A percentile compares a stretch with the other conserved stretches of the same genome.
These are phyloP conservation scores for Psilocybe tampanensis DNA, from an alignment of 768 basidiomycete genomes.

Conservation along the genomic window DNA sequence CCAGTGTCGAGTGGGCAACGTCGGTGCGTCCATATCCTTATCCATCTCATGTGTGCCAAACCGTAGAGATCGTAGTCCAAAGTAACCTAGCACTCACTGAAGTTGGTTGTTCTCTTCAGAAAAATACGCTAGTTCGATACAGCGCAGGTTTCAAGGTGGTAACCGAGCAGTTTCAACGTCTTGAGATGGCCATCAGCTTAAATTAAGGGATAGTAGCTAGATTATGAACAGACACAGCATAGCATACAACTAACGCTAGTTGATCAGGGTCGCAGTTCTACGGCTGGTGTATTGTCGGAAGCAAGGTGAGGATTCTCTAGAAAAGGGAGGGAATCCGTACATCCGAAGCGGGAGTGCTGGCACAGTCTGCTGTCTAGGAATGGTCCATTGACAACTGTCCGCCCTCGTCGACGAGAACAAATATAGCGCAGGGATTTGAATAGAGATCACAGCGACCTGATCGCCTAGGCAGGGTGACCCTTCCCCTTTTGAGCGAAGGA, in stretches of 20 bases:
- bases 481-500: slow-evolving; percentile 17
- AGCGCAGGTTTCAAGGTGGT: slow-evolving; percentile 7
- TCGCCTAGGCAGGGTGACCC: slow-evolving; percentile 16
- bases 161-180: background rate
- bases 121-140: background rate
- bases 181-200: background rate
- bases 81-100: background rate
- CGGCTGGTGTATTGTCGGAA: background rate
- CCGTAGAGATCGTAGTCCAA: background rate
- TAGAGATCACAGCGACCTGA: slow-evolving; percentile 26
- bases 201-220: background rate
- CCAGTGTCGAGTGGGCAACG: background rate
- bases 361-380: too few relatives aligned
- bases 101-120: background rate
- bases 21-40: background rate
- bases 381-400: slow-evolving; percentile 16
- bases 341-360: slow-evolving; percentile 10
- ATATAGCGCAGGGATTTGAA: slow-evolving; percentile 13
- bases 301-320: background rate
- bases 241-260: background rate
- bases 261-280: background rate
- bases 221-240: background rate
- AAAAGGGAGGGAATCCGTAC: background rate
- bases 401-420: slow-evolving; percentile 18
- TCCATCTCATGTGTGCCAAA: background rate